phyloP scores from a whole-genome alignment of 2,329 filamentous ascomycete genomes.

The Fusarium pseudograminearum region DNA sequence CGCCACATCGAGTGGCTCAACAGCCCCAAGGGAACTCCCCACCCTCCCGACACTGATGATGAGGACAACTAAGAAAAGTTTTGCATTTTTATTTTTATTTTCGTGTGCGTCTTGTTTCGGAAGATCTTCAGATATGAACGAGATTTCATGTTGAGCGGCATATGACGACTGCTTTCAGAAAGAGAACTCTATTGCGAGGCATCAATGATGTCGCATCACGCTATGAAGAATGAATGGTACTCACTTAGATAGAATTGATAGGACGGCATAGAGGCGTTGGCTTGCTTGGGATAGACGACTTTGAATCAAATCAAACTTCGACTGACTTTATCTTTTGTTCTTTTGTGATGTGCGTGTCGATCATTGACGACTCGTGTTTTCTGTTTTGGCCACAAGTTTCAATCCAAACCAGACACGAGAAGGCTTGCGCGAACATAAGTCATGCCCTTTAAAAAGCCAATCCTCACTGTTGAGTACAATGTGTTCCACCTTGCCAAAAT shows the following conservation, averaged over 20 bases:
- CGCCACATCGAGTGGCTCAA: slow-evolving; percentile 89
- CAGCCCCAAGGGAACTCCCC: slow-evolving; percentile 84
- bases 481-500: neutral
- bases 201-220: slow-evolving; percentile 27
- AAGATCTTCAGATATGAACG: slow-evolving; percentile 21
- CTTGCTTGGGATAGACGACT: slow-evolving; percentile 45
- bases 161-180: slow-evolving; percentile 16
- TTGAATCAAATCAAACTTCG: slow-evolving; percentile 39
- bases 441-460: neutral
- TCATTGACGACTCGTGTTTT: neutral
- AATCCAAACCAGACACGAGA: neutral
- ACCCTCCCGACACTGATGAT: slow-evolving; percentile 81
- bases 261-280: slow-evolving; percentile 46
- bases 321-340: neutral
- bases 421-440: neutral
- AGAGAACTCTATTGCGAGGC: slow-evolving; percentile 16
- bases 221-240: slow-evolving; percentile 31
- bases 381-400: too few relatives aligned
- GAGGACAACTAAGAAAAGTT: slow-evolving; percentile 62
- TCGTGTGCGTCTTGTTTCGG: slow-evolving; percentile 11
- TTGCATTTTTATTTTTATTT: slow-evolving; percentile 11
- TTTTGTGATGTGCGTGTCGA: neutral
- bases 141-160: slow-evolving; percentile 20
- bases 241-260: slow-evolving; percentile 40
- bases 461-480: neutral